Evolutionary conservation across 2,329 filamentous ascomycete genomes (phyloP), one percentile per base, ranked within the genome.

Genomic region (Penicillium sp.): DNA sequence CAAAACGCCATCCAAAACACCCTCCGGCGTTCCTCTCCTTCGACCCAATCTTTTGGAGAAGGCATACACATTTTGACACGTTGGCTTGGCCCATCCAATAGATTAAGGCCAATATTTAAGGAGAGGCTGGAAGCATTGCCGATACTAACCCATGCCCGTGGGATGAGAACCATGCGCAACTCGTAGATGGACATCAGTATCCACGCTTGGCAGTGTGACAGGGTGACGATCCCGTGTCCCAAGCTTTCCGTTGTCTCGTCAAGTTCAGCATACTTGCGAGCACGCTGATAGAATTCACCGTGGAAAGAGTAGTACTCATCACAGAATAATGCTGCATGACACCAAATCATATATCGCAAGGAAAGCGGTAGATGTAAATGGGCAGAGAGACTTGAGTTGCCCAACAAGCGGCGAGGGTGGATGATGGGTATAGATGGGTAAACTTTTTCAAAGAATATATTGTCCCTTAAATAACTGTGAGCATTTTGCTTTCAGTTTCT

Each of bases 101-200:
- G 31, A 35, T 35, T 35, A 4, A 35, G 31, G 16, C 31, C 31
- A 35, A 16, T 16, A 35, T 1, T 35, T 1, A 35, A 35, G 31
- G 31, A 35, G 3, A 35, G 14, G 6, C 31, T 35, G 14, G 14
- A 35, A 6, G 31, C 31, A 6, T 35, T 35, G 6, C 31, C 31
- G 6, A 35, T 7, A 16, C 31, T 35, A 16, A 35, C 4, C 31
- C 95, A 98, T 1, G 93, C 93, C 63, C 95, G 82, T 1, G 95
- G 93, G 66, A 98, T 97, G 73, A 92, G 96, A 90, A 98, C 96
- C 83, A 90, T 90, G 76, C 93, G 96, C 80, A 97, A 97, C 73
- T 99, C 95, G 68, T 96, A 97, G 1, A 84, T 87, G 6, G 87
- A 85, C 47, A 96, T 81, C 19, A 98, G 79, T 24, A 87, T 80